Base-by-base conservation (phyloP, 805 yeast genomes). In the Cyberlindnera mycetangii region DNA sequence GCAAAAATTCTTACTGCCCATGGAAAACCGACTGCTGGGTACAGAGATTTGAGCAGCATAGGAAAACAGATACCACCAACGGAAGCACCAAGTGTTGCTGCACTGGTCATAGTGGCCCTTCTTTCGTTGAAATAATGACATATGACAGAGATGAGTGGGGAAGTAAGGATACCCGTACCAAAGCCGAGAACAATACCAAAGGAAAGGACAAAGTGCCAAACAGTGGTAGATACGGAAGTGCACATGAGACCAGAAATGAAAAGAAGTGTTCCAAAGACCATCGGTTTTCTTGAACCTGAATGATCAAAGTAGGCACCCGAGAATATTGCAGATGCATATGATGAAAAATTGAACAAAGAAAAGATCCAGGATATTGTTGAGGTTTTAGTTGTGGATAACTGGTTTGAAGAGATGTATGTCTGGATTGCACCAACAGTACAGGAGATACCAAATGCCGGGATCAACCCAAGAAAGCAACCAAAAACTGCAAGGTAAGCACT, bases 351-450 rank as follows among this genome's bases (percentile, higher is more conserved):
- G 60, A 74, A 81, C 32, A 83, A 65, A 12, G 89, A 81, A 54
- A 83, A 83, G 44, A 83, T 77, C 88, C 88, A 81, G 1, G 86
- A 74, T 2, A 78, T 69, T 0, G 77, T 68, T 1, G 84, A 71
- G 0, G 78, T 68, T 7, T 75, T 62, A 1, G 71, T 70, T 25
- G 67, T 51, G 0, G 68, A 70, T 54, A 83, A 62, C 61, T 83
- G 89, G 62, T 83, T 59, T 38, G 55, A 49, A 1, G 70, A 70
- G 7, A 83, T 73, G 53, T 82, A 81, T 0, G 84, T 74, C 63
- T 83, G 83, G 34, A 83, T 71, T 2, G 84, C 85, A 52, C 90
- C 89, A 19, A 79, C 68, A 0, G 85, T 69, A 51, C 81, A 81
- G 47, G 79, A 64, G 34, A 79, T 57, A 3, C 90, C 89, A 49